These are phyloP conservation scores for Bidens hawaiensis DNA, from an alignment of 140 eudicot genomes.

Conservation along the genomic window DNA sequence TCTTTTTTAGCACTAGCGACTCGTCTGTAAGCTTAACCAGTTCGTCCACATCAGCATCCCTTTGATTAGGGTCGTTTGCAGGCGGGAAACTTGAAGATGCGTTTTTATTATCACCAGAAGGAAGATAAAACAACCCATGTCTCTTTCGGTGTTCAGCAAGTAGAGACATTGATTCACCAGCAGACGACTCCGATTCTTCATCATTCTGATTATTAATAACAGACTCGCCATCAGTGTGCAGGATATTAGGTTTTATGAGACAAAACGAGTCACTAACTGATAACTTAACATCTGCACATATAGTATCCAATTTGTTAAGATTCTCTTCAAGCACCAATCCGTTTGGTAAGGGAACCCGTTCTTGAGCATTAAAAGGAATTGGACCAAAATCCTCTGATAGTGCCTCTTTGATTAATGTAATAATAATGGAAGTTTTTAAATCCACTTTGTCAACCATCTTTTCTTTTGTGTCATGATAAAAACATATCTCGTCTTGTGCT, in stretches of 20 bases:
- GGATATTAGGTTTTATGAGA: slow-evolving; percentile 37
- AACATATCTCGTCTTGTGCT: slow-evolving; percentile 40
- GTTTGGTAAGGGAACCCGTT: slow-evolving; percentile 61
- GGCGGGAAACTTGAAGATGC: slow-evolving; percentile 60
- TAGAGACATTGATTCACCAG: slow-evolving; percentile 54
- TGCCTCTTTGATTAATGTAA: slow-evolving; percentile 43
- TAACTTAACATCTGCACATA: slow-evolving; percentile 54
- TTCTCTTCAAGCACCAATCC: slow-evolving; percentile 65
- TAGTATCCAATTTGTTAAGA: slow-evolving; percentile 53
- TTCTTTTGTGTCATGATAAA: slow-evolving; percentile 31
- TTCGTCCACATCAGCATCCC: slow-evolving; percentile 45
- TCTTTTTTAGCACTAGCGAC: slow-evolving; percentile 59
- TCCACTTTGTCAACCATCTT: slow-evolving; percentile 24
- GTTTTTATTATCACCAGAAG: slow-evolving; percentile 46
- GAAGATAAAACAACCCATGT: slow-evolving; percentile 85
- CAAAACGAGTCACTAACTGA: slow-evolving; percentile 49
- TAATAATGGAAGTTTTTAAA: slow-evolving; percentile 31
- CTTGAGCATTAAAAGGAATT: slow-evolving; percentile 65
- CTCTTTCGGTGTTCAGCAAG: slow-evolving; percentile 76
- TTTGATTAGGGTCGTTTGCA: slow-evolving; percentile 57
- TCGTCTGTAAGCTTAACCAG: slow-evolving; percentile 82
- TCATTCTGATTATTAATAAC: slow-evolving; percentile 18
- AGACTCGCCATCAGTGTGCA: slow-evolving; percentile 25
- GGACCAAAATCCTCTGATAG: slow-evolving; percentile 90
- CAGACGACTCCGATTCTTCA: slow-evolving; percentile 52